Percentiles rank a stretch among this genome's conserved stretches.
Conservation (phyloP, 495 filamentous ascomycete genomes). For the Tuber umbilicatum region DNA sequence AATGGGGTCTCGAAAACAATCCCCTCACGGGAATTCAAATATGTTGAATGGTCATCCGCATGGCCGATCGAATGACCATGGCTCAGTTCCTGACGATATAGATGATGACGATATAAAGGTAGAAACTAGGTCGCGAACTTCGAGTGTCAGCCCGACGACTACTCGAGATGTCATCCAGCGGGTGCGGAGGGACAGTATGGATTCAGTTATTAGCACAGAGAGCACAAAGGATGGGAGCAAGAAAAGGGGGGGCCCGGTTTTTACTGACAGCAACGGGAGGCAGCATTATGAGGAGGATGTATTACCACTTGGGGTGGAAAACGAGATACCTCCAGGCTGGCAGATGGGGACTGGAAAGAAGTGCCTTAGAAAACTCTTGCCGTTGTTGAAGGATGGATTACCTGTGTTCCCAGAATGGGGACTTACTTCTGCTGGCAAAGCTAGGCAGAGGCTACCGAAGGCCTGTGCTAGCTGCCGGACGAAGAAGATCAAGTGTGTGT, state of each 20-base stretch:
- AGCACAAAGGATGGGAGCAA: constrained; percentile 34
- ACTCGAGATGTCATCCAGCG: constrained; percentile 15
- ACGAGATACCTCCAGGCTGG: constrained; percentile 30
- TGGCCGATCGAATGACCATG: constrained; percentile 14
- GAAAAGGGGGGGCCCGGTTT: constrained; percentile 36
- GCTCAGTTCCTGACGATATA: constrained; percentile 23
- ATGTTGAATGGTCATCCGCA: constrained; percentile 15
- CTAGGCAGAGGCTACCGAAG: constrained; percentile 38
- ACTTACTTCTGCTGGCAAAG: constrained; percentile 41
- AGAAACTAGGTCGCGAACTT: constrained; percentile 30
- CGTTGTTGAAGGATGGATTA: constrained; percentile 36
- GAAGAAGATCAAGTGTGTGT: constrained; percentile 43
- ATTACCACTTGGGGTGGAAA: constrained; percentile 25
- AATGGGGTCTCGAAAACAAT: constrained; percentile 13
- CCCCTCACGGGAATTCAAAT: constrained; percentile 14
- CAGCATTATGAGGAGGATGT: constrained; percentile 40
- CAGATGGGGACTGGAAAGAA: constrained; percentile 39
- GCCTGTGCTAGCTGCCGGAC: constrained; percentile 39
- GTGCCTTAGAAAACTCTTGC: constrained; percentile 37
- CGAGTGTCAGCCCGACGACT: constrained; percentile 30
- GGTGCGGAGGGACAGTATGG: constrained; percentile 28
- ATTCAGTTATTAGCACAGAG: constrained; percentile 22
- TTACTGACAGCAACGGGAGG: constrained; percentile 31
- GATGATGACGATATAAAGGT: constrained; percentile 37
- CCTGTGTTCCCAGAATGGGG: constrained; percentile 42